Base-by-base conservation (phyloP, 2,329 filamentous ascomycete species). In the Didymellaceae sp. region DNA sequence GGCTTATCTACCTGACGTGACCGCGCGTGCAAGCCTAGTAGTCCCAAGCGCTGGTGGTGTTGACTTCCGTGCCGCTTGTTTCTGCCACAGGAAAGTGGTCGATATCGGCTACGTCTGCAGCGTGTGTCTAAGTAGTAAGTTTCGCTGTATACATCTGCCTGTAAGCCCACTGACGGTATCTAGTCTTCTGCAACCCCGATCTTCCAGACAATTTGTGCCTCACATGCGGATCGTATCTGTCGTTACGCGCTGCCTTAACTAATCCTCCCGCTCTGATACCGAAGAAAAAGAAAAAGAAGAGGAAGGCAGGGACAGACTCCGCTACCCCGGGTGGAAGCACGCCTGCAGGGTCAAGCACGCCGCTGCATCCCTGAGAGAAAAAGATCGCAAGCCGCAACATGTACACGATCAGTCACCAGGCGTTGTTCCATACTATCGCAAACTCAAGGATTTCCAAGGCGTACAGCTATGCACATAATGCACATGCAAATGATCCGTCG, bases 1-100 rank as follows among this genome's bases (percentile, higher is more conserved):
- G 76, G 91, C 87, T 20, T 94, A 96, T 68, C 76, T 90, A n/a
- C 87, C 91, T 0, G 88, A 94, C 63, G 82, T 84, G 52, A 80
- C 78, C 11, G 82, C 82, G 17, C 77, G 86, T 8, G 74, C 81
- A 35, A 82, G 87, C 50, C 77, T 99, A 32, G 82, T 96, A 32
- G 78, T 88, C 4, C 92, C 94, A 0, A 90, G 89, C 6, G 87
- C 90, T 28, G 89, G 92, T 47, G 86, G 88, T 34, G 91, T 99
- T 33, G 95, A 99, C 75, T 99, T 99, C 72, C 86, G 94, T 33
- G 93, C 95, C n/a, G 94, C 94, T 3, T 99, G 94, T 71, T 99
- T 99, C 77, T 99, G 94, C 71, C 94, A 99, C 75, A 83, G 93
- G 41, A 85, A 85, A 26, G 91, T 97, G 16, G 88, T 99, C 33